Base-by-base conservation (phyloP, 2,329 filamentous ascomycete species). In the Ophiocordyceps camponoti-rufipedis region DNA sequence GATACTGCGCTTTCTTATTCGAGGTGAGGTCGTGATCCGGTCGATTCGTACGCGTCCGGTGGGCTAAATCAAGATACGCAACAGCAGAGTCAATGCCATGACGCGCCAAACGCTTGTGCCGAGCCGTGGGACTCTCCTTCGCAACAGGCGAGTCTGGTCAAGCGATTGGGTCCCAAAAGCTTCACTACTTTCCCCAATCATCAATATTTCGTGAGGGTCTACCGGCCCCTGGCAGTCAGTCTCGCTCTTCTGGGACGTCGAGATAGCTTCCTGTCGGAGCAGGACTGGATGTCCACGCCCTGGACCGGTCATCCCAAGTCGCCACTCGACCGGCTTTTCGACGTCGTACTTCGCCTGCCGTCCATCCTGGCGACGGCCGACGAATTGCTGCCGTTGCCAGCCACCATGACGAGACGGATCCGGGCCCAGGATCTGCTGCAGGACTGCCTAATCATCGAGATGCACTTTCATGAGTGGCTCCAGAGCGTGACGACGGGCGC, bases 131-230 rank as follows among this genome's bases (percentile, higher is more conserved):
- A 61, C 48, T 55, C 61, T 16, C 54, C 61, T 2, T 52, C 61
- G 1, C 53, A 59, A 14, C 57, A 65, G 33, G 51, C 53, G 44
- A 61, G 62, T 47, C 48, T 50, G 10, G 56, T 73, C 44, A 61
- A 61, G 42, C 61, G 60, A 23, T 55, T 62, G 16, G 71, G 72
- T 0, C 69, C 74, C 0, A 56, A 58, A 3, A 55, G 59, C 40
- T 76, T 74, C 48, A 61, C 61, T 35, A 57, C 57, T 0, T 77
- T 77, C 45, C 74, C 74, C 2, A 62, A 68, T 11, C 74, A 77
- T 47, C 72, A 77, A 52, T 75, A 73, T 53, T 77, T 76, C 46
- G 66, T 67, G 23, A 65, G 72, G 11, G 63, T 76, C 5, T 76
- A 71, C 50, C 67, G 74, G 23, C 71, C 68, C 13, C 65, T 61